Conservation (phyloP, 2,329 filamentous ascomycete genomes). For the Colletotrichum liriopes region DNA sequence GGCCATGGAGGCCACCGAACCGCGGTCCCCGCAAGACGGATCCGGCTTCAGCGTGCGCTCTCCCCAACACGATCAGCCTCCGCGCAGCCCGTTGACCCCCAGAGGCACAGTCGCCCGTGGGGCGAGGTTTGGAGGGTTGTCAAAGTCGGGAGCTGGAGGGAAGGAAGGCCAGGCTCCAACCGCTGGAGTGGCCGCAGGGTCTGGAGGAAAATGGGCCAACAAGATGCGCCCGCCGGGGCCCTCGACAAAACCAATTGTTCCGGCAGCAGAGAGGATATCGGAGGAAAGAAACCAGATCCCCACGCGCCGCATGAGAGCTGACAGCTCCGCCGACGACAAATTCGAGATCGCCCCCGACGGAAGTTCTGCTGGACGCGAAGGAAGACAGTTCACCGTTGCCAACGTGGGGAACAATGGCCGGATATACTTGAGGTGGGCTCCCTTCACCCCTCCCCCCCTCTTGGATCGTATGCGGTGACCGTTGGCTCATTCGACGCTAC, state of each 20-base stretch:
- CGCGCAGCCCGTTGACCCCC: conserved; percentile 34
- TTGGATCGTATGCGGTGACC: conserved; percentile 27
- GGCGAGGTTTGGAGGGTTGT: conserved; percentile 42
- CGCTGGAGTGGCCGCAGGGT: conserved; percentile 1
- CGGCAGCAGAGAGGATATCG: conserved; percentile 63
- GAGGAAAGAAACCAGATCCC: conserved; percentile 56
- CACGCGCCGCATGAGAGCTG: conserved; percentile 62
- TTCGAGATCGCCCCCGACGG: conserved; percentile 74
- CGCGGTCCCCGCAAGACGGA: conserved; percentile 34
- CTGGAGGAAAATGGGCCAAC: conserved; percentile 44
- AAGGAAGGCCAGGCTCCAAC: conserved; percentile 42
- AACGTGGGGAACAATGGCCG: conserved; percentile 88
- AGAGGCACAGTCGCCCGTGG: conserved; percentile 33
- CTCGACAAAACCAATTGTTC: conserved; percentile 59
- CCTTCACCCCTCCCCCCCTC: too few relatives aligned
- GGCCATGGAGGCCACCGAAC: conserved; percentile 48
- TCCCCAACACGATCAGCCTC: conserved; percentile 32
- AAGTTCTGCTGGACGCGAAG: conserved; percentile 73
- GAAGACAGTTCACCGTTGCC: conserved; percentile 82
- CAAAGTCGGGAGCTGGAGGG: conserved; percentile 44
- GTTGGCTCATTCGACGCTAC: conserved; percentile 3
- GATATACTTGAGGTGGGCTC: conserved; percentile 82
- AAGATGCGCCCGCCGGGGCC: conserved; percentile 48
- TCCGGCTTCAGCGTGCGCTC: conserved; percentile 37
- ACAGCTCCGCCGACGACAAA: conserved; percentile 64